Conservation (phyloP, 2,329 filamentous ascomycete species). For the Cadophora malorum region DNA sequence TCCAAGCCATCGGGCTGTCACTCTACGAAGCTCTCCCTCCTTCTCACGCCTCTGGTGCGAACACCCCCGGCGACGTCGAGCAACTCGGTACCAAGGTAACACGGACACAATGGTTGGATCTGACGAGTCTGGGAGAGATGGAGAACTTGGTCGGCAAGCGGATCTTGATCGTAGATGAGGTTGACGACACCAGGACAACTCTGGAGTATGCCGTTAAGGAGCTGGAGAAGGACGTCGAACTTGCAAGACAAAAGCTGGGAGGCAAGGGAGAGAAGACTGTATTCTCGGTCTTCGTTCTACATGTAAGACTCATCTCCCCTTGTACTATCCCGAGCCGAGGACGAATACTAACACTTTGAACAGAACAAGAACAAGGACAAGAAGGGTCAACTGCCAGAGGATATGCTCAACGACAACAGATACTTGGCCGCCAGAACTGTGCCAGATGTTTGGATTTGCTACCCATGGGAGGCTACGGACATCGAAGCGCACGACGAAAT, state of each 20-base stretch:
- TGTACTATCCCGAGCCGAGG: not conserved
- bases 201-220: slow-evolving; percentile 93
- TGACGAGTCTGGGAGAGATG: slow-evolving; percentile 83
- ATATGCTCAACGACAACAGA: slow-evolving; percentile 74
- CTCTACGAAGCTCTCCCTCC: slow-evolving; percentile 84
- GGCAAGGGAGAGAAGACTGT: slow-evolving; percentile 77
- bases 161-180: slow-evolving; percentile 92
- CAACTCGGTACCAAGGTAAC: slow-evolving; percentile 90
- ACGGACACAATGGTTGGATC: slow-evolving; percentile 96
- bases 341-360: slow-evolving; percentile 27
- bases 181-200: slow-evolving; percentile 93
- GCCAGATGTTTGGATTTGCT: slow-evolving; percentile 97
- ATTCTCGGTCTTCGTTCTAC: slow-evolving; percentile 94
- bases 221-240: slow-evolving; percentile 91
- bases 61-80: slow-evolving; percentile 60
- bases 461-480: slow-evolving; percentile 95
- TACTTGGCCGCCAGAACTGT: slow-evolving; percentile 90
- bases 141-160: slow-evolving; percentile 89
- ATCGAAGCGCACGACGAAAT: slow-evolving; percentile 89
- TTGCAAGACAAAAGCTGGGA: slow-evolving; percentile 76
- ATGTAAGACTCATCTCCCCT: slow-evolving; percentile 58
- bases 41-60: slow-evolving; percentile 58
- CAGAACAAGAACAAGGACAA: slow-evolving; percentile 98
- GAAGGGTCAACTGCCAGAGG: slow-evolving; percentile 82
- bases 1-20: slow-evolving; percentile 97